Evolutionary conservation across 2,329 filamentous ascomycete genomes (phyloP).

Genomic region (Clonostachys sp.): DNA sequence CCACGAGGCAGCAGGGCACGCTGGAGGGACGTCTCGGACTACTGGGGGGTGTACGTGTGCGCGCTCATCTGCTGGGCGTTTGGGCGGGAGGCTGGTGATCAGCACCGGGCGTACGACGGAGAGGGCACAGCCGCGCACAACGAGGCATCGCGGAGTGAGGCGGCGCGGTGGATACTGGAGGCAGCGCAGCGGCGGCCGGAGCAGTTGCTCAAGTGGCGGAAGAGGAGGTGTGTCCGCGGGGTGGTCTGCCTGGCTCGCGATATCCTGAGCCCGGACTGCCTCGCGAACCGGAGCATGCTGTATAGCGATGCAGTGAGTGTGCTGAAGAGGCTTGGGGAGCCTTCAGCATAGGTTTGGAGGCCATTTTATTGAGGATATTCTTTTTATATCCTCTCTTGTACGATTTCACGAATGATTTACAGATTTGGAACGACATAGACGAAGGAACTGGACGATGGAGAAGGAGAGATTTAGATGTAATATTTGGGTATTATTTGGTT

Average conservation of each 20-base stretch:
- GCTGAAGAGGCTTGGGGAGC: conserved; percentile 43
- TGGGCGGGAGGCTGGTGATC: conserved; percentile 23
- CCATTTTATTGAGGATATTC: too few relatives aligned
- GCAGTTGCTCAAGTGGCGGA: conserved; percentile 28
- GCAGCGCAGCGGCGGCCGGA: conserved; percentile 33
- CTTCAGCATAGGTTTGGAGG: too few relatives aligned
- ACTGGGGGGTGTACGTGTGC: conserved; percentile 53
- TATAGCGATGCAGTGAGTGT: conserved; percentile 50
- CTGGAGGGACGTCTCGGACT: conserved; percentile 38
- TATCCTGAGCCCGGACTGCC: conserved; percentile 42
- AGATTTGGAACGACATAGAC: too few relatives aligned
- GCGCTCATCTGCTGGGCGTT: conserved; percentile 57
- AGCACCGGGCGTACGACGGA: background rate
- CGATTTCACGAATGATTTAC: too few relatives aligned
- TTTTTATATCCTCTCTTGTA: too few relatives aligned
- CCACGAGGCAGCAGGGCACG: conserved; percentile 4
- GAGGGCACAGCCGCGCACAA: conserved; percentile 3
- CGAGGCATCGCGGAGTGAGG: conserved; percentile 15
- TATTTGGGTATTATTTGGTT: too few relatives aligned
- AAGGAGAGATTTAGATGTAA: too few relatives aligned
- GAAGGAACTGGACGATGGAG: too few relatives aligned
- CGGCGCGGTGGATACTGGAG: conserved; percentile 28
- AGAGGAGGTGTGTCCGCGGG: conserved; percentile 33
- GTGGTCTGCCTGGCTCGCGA: conserved; percentile 44
- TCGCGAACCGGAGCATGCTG: conserved; percentile 41